Evolutionary conservation across 2,329 filamentous ascomycete genomes (phyloP).

Genomic region (Fusarium anguioides): DNA sequence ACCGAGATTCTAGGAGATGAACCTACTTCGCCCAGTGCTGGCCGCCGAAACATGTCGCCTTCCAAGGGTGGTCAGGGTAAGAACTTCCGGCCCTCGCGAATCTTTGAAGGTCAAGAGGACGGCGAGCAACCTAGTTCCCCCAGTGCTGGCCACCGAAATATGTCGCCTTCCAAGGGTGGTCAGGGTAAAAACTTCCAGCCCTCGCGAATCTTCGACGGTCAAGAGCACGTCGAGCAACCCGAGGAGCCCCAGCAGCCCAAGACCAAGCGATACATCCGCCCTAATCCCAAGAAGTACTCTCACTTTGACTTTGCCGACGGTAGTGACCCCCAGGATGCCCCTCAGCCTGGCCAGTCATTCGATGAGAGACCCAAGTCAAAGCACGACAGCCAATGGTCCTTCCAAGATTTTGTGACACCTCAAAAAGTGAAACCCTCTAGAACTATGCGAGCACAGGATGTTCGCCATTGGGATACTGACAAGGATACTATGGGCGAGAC

Average conservation of each 20-base stretch:
- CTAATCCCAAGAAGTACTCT: constrained; percentile 81
- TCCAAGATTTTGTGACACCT: constrained; percentile 88
- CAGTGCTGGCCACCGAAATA: constrained; percentile 60
- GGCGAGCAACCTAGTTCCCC: constrained; percentile 65
- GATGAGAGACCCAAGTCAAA: constrained; percentile 65
- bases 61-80: constrained; percentile 65
- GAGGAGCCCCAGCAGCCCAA: constrained; percentile 57
- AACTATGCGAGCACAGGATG: constrained; percentile 71
- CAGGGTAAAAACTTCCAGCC: constrained; percentile 71
- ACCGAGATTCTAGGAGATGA: constrained; percentile 76
- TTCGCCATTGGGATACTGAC: constrained; percentile 83
- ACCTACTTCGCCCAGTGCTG: constrained; percentile 59
- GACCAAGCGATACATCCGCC: constrained; percentile 64
- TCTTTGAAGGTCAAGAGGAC: constrained; percentile 71
- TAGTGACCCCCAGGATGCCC: constrained; percentile 61
- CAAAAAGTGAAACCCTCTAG: constrained; percentile 74
- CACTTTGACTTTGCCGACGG: constrained; percentile 87
- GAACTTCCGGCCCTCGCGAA: constrained; percentile 70
- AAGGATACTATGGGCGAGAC: constrained; percentile 64
- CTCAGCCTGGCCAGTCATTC: constrained; percentile 54
- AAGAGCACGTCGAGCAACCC: constrained; percentile 56
- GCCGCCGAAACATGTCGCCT: constrained; percentile 64
- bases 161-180: constrained; percentile 62
- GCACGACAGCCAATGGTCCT: constrained; percentile 83
- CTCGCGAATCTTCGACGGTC: constrained; percentile 71